A percentile compares a stretch with the other conserved stretches of the same genome.
Conservation (phyloP, 1,284 basidiomycete genomes). For the Blastosporella zonata region DNA sequence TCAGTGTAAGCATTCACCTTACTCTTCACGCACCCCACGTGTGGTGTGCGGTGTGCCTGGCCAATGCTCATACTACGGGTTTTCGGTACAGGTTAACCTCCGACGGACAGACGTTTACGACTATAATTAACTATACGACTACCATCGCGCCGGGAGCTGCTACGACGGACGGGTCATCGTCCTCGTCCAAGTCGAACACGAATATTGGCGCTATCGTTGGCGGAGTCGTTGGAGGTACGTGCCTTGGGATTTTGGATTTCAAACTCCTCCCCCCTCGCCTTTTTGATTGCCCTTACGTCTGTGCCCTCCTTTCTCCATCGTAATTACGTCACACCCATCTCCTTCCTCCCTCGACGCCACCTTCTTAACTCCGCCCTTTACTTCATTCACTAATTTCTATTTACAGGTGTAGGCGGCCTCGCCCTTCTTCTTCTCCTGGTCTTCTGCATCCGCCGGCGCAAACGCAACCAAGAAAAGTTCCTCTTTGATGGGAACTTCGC, state of each 20-base stretch:
- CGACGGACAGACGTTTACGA: conserved; percentile 30
- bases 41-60: too few species aligned
- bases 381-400: too few species aligned
- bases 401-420: conserved; percentile 33
- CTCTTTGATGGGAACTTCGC: conserved; percentile 43
- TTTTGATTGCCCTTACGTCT: too few species aligned
- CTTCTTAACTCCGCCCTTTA: too few species aligned
- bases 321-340: not conserved
- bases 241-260: too few species aligned
- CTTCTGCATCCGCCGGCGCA: conserved; percentile 28
- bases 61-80: too few species aligned
- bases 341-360: too few species aligned
- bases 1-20: too few species aligned
- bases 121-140: conserved; percentile 27
- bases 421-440: conserved; percentile 24
- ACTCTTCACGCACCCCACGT: too few species aligned
- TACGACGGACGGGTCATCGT: conserved; percentile 11
- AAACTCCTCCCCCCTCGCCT: too few species aligned
- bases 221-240: conserved; percentile 39
- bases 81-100: too few species aligned
- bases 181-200: not conserved
- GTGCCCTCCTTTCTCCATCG: not conserved
- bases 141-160: conserved; percentile 24
- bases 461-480: conserved; percentile 24
- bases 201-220: conserved; percentile 36